These are phyloP conservation scores for Verticillium longisporum DNA, from an alignment of 2,329 filamentous ascomycete genomes.

Conservation along the genomic window DNA sequence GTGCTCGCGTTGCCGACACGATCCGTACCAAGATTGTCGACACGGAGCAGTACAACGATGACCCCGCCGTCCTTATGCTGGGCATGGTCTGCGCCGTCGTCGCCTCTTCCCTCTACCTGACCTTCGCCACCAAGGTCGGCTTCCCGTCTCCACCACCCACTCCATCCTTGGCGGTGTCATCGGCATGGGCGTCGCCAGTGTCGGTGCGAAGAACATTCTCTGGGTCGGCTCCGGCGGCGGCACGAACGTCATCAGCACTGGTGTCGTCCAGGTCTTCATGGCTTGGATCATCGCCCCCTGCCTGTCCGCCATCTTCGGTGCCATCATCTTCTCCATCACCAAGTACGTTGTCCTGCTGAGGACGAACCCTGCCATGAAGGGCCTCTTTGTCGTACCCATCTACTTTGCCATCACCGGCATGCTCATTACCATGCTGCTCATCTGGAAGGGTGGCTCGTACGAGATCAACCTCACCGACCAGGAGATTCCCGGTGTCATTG, in stretches of 20 bases:
- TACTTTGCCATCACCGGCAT: constrained; percentile 15
- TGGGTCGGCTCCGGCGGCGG: constrained; percentile 41
- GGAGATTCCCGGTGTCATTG: constrained; percentile 44
- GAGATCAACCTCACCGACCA: constrained; percentile 38
- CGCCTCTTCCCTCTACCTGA: constrained; percentile 49
- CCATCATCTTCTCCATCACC: constrained; percentile 48
- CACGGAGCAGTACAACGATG: constrained; percentile 34
- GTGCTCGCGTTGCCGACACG: constrained; percentile 53
- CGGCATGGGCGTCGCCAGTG: constrained; percentile 50
- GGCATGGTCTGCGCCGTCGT: constrained; percentile 50
- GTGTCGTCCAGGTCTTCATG: constrained; percentile 54
- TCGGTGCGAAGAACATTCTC: constrained; percentile 43
- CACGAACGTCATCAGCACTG: constrained; percentile 27
- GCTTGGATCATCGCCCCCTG: constrained; percentile 55
- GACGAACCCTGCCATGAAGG: constrained; percentile 43
- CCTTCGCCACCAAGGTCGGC: constrained; percentile 44
- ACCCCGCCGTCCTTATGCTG: constrained; percentile 49
- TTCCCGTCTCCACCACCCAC: constrained; percentile 57
- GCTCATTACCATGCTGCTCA: constrained; percentile 53
- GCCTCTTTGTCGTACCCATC: constrained; percentile 27
- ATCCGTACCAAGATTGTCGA: constrained; percentile 55
- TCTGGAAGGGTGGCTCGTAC: constrained; percentile 45
- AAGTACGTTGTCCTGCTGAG: constrained; percentile 51
- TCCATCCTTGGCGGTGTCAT: constrained; percentile 53
- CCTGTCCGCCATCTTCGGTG: constrained; percentile 44